Evolutionary conservation across 495 filamentous ascomycete species (phyloP).

Genomic region (Echria macrotheca): DNA sequence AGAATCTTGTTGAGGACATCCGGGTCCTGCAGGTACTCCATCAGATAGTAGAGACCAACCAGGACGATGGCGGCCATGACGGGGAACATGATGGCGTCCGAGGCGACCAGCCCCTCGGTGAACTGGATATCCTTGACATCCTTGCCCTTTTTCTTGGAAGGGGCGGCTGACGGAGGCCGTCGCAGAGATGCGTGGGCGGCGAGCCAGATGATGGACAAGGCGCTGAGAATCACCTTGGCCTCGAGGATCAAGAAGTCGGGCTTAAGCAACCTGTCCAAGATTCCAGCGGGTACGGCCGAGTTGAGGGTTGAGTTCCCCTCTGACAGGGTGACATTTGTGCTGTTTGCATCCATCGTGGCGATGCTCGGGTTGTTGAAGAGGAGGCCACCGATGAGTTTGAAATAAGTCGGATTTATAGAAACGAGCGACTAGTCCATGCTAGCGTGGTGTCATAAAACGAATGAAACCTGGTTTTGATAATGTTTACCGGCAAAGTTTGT

Average conservation of each 20-base stretch:
- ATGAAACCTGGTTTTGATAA: too few species aligned
- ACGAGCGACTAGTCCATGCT: too few species aligned
- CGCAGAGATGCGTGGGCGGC: slow-evolving; percentile 50
- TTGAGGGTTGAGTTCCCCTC: slow-evolving; percentile 3
- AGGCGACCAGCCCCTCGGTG: slow-evolving; percentile 71
- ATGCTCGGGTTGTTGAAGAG: too few species aligned
- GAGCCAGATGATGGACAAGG: slow-evolving; percentile 41
- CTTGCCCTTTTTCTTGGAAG: slow-evolving; percentile 45
- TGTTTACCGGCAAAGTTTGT: too few species aligned
- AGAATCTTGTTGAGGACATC: slow-evolving; percentile 77
- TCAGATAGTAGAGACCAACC: slow-evolving; percentile 75
- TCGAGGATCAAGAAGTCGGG: slow-evolving; percentile 35
- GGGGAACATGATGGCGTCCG: slow-evolving; percentile 83
- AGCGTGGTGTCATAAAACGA: too few species aligned
- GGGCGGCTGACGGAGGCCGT: slow-evolving; percentile 71
- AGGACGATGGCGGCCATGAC: slow-evolving; percentile 71
- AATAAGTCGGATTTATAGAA: background rate
- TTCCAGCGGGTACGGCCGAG: background rate
- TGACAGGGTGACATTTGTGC: slow-evolving; percentile 3
- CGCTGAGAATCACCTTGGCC: slow-evolving; percentile 33
- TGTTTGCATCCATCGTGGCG: too few species aligned
- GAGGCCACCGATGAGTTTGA: background rate
- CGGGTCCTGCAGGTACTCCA: slow-evolving; percentile 83
- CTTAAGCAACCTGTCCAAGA: slow-evolving; percentile 45
- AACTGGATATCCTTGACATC: slow-evolving; percentile 49